Base-by-base conservation (phyloP, 2,329 filamentous ascomycete genomes). In the Trichoderma brevicompactum region DNA sequence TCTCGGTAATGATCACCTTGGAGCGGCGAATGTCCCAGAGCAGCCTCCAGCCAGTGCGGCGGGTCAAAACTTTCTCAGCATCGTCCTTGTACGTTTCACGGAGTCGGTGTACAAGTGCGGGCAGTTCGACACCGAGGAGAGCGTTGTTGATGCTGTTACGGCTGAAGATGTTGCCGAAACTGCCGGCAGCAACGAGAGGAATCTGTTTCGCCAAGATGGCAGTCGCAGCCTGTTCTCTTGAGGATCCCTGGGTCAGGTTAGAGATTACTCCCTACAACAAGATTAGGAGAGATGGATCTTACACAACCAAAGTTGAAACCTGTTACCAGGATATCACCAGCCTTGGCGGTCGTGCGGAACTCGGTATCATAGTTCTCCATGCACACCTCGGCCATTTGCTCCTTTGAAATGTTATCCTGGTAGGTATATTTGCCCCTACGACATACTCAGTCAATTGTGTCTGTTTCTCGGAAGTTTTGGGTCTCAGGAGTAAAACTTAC, bases 261-360 rank as follows among this genome's bases (percentile, higher is more conserved):
- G 23, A 28, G 23, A 28, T 28, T 28, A 5, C 5, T 28, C 23
- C 23, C 2, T 28, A 28, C 23, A 28, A 28, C 23, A 28, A 28
- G 2, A 5, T 28, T 28, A 28, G 23, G 23, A 28, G 23, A 5
- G 23, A 28, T 82, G 1, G 88, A 92, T 65, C 82, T 87, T 17
- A 93, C 93, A 70, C 89, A 92, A 54, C 94, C 94, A 74, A 97
- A 97, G 81, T 96, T 96, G 81, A 89, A 95, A 38, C 93, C 93
- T 0, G 89, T 80, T 0, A 97, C 93, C 1, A 97, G 85, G 63
- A 97, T 92, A 72, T 98, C 94, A 55, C 87, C 88, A 0, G 85
- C 74, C 69, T 85, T 84, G 52, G 90, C 89, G 41, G 89, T 81
- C 1, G 79, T 76, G 9, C 82, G 77, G 75, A 97, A 97, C 0